Base-by-base conservation (phyloP, 305 asterid genomes). In the Solanum hybrid region DNA sequence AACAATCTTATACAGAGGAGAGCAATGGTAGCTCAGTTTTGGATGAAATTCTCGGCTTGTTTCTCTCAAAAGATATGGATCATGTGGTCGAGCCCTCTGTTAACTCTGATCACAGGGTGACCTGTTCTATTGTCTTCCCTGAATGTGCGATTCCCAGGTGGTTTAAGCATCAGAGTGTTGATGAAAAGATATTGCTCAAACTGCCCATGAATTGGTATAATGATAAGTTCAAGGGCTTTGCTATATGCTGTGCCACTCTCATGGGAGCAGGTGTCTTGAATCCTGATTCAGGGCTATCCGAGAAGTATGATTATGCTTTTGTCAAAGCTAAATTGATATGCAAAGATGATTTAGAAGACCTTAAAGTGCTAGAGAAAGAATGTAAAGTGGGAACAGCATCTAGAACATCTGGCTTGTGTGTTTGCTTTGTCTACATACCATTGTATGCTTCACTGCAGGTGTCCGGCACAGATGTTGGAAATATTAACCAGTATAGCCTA, bases 61-160 rank as follows among this genome's bases (percentile, higher is more conserved):
- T 79, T 79, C 60, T 79, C 0, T 79, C 34, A 37, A 0, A 1
- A 0, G 0, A 79, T 0, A 37, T 79, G 34, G 64, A 79, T 79
- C 0, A 12, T 37, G 32, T 37, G 60, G 1, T 37, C 85, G 0
- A 1, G 0, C 22, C 85, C 16, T 22, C 60, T n/a, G 13, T 36
- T 0, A 37, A 79, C 85, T 36, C n/a, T 0, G 10, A 37, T 37
- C 0, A 79, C 5, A 42, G 60, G 13, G 34, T 79, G 29, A 79
- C 34, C 0, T 79, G 13, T 42, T 79, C 86, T 0, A n/a, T 79
- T 0, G 2, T 79, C 34, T 79, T 79, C 0, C 86, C 35, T 79
- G 64, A 0, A 3, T 4, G 5, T 37, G 86, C 0, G 0, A 79
- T 79, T 37, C 35, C 86, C 86, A 37, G 0, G 4, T 79, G 64